Percentiles rank a stretch among this genome's conserved stretches.
Evolutionary conservation across 371 early-diverging fungal genomes (phyloP).

Genomic region (Choanephora cucurbitarum): DNA sequence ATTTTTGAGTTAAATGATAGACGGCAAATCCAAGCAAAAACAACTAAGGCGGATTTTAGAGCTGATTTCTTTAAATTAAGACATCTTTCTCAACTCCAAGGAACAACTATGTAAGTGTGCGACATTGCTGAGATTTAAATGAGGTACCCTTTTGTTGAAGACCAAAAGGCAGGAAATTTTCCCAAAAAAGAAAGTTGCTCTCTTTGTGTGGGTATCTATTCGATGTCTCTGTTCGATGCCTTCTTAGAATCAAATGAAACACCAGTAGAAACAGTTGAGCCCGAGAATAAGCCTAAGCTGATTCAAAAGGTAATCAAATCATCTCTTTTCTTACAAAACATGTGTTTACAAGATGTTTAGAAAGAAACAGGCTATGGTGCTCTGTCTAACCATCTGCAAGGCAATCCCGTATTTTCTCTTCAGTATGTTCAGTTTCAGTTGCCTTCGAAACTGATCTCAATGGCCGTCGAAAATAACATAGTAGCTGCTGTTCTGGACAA

Average conservation of each 20-base stretch:
- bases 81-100: too few species aligned
- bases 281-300: background rate
- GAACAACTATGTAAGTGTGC: too few species aligned
- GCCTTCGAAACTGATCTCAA: conserved; percentile 61
- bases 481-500: conserved; percentile 72
- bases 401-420: conserved; percentile 69
- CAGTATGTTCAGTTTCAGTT: conserved; percentile 83
- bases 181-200: too few species aligned
- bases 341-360: conserved; percentile 18
- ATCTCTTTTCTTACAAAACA: background rate
- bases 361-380: conserved; percentile 55
- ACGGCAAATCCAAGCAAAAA: too few species aligned
- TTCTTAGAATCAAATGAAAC: conserved; percentile 28
- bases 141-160: too few species aligned
- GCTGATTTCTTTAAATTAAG: too few species aligned
- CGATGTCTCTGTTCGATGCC: conserved; percentile 39
- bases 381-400: conserved; percentile 34
- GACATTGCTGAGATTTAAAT: too few species aligned
- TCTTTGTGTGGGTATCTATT: too few species aligned
- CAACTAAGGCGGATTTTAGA: too few species aligned
- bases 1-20: too few species aligned
- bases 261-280: background rate
- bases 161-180: too few species aligned
- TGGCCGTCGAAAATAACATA: conserved; percentile 80
- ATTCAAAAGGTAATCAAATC: background rate